Evolutionary conservation across 805 yeast species (phyloP).

Genomic region (Candida dajiaensis): DNA sequence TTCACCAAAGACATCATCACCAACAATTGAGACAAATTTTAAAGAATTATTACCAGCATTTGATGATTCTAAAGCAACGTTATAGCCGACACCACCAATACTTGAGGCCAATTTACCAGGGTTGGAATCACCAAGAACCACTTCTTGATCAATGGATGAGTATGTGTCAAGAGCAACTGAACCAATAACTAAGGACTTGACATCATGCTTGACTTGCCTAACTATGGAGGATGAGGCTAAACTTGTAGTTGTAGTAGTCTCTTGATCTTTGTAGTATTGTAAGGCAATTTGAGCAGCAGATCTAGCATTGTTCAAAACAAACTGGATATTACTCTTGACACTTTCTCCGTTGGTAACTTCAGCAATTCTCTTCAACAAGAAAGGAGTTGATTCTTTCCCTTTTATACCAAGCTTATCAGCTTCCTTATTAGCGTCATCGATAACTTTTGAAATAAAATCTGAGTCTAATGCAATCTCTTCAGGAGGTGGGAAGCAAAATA

Average conservation of each 20-base stretch:
- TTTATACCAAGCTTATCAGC: conserved; percentile 46
- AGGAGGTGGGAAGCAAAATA: conserved; percentile 85
- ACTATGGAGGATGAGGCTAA: not conserved
- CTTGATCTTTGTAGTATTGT: conserved; percentile 15
- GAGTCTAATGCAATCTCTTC: conserved; percentile 50
- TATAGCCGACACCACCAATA: conserved; percentile 83
- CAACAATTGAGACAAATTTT: conserved; percentile 54
- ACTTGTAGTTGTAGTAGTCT: not conserved
- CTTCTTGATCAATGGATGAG: conserved; percentile 35
- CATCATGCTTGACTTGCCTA: conserved; percentile 1
- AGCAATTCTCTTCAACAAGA: conserved; percentile 59
- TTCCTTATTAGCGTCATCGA: conserved; percentile 49
- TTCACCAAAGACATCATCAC: conserved; percentile 50
- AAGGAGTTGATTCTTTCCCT: conserved; percentile 82
- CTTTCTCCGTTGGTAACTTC: conserved; percentile 64
- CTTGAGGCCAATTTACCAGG: conserved; percentile 56
- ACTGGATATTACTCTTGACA: conserved; percentile 62
- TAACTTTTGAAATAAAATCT: conserved; percentile 45
- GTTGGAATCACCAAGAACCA: conserved; percentile 55
- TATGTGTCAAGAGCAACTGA: conserved; percentile 73
- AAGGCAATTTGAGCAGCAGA: conserved; percentile 64
- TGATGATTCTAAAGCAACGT: conserved; percentile 61
- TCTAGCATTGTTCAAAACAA: conserved; percentile 72
- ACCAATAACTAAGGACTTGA: conserved; percentile 51
- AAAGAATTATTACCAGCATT: conserved; percentile 27